Conservation (phyloP, 2,329 filamentous ascomycete genomes). For the Penicillium sp. region DNA sequence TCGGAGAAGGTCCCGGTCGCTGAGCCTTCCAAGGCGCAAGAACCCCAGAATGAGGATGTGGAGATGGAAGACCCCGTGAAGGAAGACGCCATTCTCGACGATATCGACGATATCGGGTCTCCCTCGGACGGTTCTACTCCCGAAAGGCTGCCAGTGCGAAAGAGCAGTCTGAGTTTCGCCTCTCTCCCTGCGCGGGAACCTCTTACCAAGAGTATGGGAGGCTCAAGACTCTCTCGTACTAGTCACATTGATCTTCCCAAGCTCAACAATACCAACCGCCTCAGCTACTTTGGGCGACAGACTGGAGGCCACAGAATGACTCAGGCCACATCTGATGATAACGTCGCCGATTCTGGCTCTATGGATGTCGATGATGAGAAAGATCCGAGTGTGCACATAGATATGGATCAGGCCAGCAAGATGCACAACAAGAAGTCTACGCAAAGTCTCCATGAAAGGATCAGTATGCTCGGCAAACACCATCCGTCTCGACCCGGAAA, state of each 20-base stretch:
- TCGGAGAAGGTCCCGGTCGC: slow-evolving; percentile 14
- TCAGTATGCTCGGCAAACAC: slow-evolving; percentile 65
- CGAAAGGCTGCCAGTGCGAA: slow-evolving; percentile 67
- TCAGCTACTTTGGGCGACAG: slow-evolving; percentile 68
- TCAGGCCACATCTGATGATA: slow-evolving; percentile 36
- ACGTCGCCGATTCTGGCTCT: slow-evolving; percentile 45
- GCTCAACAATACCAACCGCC: slow-evolving; percentile 47
- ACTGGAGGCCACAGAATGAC: slow-evolving; percentile 57
- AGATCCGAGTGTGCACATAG: slow-evolving; percentile 44
- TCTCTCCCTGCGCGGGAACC: slow-evolving; percentile 88
- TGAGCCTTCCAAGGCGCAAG: slow-evolving; percentile 5
- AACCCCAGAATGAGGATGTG: slow-evolving; percentile 14
- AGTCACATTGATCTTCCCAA: slow-evolving; percentile 68
- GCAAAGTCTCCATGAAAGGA: slow-evolving; percentile 85
- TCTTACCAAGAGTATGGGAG: slow-evolving; percentile 73
- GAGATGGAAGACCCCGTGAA: slow-evolving; percentile 23
- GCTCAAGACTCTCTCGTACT: slow-evolving; percentile 64
- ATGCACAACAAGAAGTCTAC: slow-evolving; percentile 86
- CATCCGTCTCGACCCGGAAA: slow-evolving; percentile 45
- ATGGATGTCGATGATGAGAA: slow-evolving; percentile 54
- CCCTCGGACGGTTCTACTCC: slow-evolving; percentile 48
- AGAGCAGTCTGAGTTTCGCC: slow-evolving; percentile 93
- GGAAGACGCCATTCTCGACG: slow-evolving; percentile 34
- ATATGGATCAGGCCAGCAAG: slow-evolving; percentile 53
- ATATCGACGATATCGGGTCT: slow-evolving; percentile 46